phyloP scores from a whole-genome alignment of 2,329 filamentous ascomycete genomes.

The Phialophora chinensis region DNA sequence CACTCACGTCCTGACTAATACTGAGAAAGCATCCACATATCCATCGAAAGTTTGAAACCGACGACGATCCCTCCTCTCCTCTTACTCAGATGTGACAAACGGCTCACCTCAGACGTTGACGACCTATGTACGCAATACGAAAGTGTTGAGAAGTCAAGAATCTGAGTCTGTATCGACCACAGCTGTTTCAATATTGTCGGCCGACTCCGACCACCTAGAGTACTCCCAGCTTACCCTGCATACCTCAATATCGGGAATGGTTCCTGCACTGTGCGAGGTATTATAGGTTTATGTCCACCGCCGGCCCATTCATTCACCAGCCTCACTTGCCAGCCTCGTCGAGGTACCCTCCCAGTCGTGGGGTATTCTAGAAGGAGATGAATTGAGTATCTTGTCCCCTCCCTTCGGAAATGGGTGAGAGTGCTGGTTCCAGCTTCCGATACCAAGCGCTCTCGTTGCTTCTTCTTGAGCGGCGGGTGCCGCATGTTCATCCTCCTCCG shows the following conservation, averaged over 20 bases:
- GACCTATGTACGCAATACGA: neutral
- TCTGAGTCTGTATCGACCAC: neutral
- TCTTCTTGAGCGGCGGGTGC: neutral
- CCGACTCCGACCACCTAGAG: neutral
- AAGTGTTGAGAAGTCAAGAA: neutral
- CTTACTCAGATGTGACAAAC: neutral
- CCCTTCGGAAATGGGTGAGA: neutral
- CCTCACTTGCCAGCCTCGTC: neutral
- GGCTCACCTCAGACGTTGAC: neutral
- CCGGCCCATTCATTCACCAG: neutral
- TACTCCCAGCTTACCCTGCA: neutral
- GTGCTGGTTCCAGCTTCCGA: neutral
- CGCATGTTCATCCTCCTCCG: neutral
- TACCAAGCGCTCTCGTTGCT: neutral
- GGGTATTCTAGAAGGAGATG: neutral
- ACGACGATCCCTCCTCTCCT: neutral
- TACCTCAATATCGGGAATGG: neutral
- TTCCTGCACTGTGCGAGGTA: neutral
- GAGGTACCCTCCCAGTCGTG: neutral
- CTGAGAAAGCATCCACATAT: neutral
- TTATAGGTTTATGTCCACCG: neutral
- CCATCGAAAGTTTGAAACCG: neutral
- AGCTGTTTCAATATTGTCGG: neutral
- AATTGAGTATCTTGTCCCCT: neutral
- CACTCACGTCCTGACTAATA: neutral